These are phyloP conservation scores for Globisporangium cylindrosporum DNA, from an alignment of 352 stramenopile genomes.

Conservation along the genomic window DNA sequence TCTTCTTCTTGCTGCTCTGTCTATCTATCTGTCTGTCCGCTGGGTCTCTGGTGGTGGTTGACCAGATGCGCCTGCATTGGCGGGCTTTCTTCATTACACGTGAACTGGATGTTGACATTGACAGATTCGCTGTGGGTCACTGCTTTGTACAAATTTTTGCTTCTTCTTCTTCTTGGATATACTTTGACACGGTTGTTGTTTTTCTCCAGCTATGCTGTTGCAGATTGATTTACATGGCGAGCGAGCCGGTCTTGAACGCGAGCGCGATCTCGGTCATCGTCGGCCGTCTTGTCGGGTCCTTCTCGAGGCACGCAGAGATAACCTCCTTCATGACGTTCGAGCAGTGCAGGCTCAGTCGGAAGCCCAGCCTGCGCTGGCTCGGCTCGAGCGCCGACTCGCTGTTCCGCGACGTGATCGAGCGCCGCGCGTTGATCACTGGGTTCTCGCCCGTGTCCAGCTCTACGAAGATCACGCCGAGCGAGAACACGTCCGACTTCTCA, in stretches of 20 bases:
- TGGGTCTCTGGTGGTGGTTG: no score
- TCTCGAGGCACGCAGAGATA: constrained; percentile 59
- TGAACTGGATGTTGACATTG: background rate
- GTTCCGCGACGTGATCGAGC: constrained; percentile 32
- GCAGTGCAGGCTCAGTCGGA: constrained; percentile 50
- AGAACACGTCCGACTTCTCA: constrained; percentile 70
- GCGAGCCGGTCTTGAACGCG: constrained; percentile 57
- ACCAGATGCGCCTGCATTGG: no score
- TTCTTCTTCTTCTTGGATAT: background rate
- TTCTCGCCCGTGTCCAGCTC: constrained; percentile 73
- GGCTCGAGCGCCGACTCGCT: constrained; percentile 33
- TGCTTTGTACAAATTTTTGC: background rate
- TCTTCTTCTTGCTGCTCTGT: no score
- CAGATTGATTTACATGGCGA: constrained; percentile 39
- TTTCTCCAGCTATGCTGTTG: background rate
- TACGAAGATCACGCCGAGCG: constrained; percentile 76
- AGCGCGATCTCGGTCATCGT: constrained; percentile 61
- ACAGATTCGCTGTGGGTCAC: background rate
- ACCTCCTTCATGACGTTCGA: constrained; percentile 65
- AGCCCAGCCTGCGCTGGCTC: constrained; percentile 44
- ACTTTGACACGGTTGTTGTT: background rate
- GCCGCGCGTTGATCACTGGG: constrained; percentile 56
- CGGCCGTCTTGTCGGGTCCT: constrained; percentile 44
- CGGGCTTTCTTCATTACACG: no score
- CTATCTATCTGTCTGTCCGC: no score